These are phyloP conservation scores for Petunia hybrid DNA, from an alignment of 305 asterid genomes.

Conservation along the genomic window DNA sequence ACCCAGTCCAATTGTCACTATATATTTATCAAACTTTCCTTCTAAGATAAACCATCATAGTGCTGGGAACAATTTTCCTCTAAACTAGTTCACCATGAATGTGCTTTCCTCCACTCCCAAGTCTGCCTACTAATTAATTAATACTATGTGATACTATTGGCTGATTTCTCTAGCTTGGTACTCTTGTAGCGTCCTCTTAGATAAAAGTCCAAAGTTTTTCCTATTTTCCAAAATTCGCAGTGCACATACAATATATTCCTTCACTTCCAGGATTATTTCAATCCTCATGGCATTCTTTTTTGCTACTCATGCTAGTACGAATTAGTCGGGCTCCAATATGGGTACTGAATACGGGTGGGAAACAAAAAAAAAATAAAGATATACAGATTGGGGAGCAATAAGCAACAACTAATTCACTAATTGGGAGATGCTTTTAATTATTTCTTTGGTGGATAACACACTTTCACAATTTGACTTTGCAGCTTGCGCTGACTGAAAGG, in stretches of 20 bases:
- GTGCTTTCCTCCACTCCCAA: neutral
- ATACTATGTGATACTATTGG: neutral
- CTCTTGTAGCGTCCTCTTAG: neutral
- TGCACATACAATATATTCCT: neutral
- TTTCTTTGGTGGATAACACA: neutral
- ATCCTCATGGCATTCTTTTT: neutral
- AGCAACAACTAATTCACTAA: neutral
- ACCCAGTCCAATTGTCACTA: neutral
- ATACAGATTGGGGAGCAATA: neutral
- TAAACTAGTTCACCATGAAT: neutral
- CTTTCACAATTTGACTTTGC: neutral
- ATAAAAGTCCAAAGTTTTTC: neutral
- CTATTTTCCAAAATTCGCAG: neutral
- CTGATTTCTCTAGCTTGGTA: neutral
- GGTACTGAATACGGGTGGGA: no score
- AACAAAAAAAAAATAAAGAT: no score
- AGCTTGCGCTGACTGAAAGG: conserved; percentile 27
- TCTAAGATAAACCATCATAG: neutral
- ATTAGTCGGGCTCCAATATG: no score
- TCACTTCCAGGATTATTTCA: neutral
- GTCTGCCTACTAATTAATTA: neutral
- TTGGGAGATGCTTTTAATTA: neutral
- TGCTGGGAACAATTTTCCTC: no score
- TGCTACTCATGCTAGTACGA: no score
- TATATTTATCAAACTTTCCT: conserved; percentile 4